Evolutionary conservation across 2,329 filamentous ascomycete genomes (phyloP).

Genomic region (Madurella mycetomatis): DNA sequence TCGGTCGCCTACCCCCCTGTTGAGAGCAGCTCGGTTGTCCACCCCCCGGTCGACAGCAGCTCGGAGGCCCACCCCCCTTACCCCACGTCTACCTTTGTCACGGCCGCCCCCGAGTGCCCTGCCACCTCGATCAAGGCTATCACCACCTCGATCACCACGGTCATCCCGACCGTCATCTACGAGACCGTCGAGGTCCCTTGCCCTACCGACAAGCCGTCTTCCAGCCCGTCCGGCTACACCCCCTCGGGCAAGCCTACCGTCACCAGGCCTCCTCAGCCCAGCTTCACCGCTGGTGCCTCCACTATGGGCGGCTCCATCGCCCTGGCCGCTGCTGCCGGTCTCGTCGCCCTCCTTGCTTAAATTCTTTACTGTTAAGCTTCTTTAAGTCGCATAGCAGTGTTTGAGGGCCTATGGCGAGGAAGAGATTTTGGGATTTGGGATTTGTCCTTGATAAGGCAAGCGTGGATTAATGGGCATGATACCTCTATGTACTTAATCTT

Average conservation of each 20-base stretch:
- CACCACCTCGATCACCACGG: slow-evolving; percentile 54
- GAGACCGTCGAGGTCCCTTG: slow-evolving; percentile 42
- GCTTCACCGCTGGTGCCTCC: slow-evolving; percentile 49
- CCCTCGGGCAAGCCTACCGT: slow-evolving; percentile 29
- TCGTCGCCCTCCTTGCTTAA: slow-evolving; percentile 54
- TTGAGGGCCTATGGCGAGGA: not conserved
- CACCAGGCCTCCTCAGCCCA: slow-evolving; percentile 29
- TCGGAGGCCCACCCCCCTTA: slow-evolving; percentile 24
- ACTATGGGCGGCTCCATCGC: slow-evolving; percentile 50
- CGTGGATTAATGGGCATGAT: slow-evolving; percentile 18
- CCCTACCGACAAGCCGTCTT: slow-evolving; percentile 31
- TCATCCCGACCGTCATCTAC: slow-evolving; percentile 52
- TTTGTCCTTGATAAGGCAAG: slow-evolving; percentile 10
- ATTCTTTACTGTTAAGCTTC: not conserved
- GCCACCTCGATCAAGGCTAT: slow-evolving; percentile 46
- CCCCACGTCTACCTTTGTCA: slow-evolving; percentile 18
- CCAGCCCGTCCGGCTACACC: slow-evolving; percentile 14
- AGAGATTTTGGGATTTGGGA: slow-evolving; percentile 3
- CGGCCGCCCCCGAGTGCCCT: slow-evolving; percentile 30
- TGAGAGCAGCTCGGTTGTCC: slow-evolving; percentile 7
- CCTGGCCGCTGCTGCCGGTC: slow-evolving; percentile 52
- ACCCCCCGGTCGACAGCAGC: slow-evolving; percentile 23
- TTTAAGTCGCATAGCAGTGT: not conserved
- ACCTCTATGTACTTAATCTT: slow-evolving; percentile 45
- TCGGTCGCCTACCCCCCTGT: slow-evolving; percentile 22